These are phyloP conservation scores for Clonostachys sp. DNA, from an alignment of 2,329 filamentous ascomycete species.

Conservation along the genomic window DNA sequence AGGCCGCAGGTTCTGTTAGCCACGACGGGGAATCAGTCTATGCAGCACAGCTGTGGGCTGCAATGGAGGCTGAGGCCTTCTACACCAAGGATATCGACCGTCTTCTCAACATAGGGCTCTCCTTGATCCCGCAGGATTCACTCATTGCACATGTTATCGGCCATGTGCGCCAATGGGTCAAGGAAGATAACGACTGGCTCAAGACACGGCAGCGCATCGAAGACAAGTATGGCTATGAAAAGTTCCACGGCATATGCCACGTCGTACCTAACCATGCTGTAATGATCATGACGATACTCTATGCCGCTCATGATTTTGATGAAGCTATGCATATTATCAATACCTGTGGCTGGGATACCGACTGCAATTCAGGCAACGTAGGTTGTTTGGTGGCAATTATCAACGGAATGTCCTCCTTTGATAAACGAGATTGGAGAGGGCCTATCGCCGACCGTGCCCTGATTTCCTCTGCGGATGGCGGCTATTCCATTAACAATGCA, in stretches of 20 bases:
- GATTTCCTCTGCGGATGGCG: conserved; percentile 26
- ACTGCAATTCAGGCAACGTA: conserved; percentile 30
- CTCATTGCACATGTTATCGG: conserved; percentile 16
- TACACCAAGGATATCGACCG: conserved; percentile 20
- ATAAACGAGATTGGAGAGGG: conserved; percentile 22
- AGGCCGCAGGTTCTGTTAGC: conserved; percentile 23
- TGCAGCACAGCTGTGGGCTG: conserved; percentile 29
- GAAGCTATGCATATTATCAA: conserved; percentile 27
- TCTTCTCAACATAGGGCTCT: conserved; percentile 21
- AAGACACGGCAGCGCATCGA: conserved; percentile 25
- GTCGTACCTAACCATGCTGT: conserved; percentile 25
- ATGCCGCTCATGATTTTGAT: conserved; percentile 18
- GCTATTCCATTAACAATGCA: conserved; percentile 28
- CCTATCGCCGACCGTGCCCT: conserved; percentile 25
- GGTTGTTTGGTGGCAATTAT: conserved; percentile 27
- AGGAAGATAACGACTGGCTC: conserved; percentile 19
- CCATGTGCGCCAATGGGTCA: conserved; percentile 16
- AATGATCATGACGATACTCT: conserved; percentile 24
- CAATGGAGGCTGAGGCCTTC: conserved; percentile 31
- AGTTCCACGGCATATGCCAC: conserved; percentile 21
- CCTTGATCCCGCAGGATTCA: conserved; percentile 17
- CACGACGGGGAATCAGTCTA: conserved; percentile 30
- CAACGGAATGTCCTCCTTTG: conserved; percentile 19
- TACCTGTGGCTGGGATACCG: conserved; percentile 29
- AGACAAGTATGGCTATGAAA: conserved; percentile 18